Base-by-base conservation (phyloP, 345 rosid species). In the Hypericum perforatum region DNA sequence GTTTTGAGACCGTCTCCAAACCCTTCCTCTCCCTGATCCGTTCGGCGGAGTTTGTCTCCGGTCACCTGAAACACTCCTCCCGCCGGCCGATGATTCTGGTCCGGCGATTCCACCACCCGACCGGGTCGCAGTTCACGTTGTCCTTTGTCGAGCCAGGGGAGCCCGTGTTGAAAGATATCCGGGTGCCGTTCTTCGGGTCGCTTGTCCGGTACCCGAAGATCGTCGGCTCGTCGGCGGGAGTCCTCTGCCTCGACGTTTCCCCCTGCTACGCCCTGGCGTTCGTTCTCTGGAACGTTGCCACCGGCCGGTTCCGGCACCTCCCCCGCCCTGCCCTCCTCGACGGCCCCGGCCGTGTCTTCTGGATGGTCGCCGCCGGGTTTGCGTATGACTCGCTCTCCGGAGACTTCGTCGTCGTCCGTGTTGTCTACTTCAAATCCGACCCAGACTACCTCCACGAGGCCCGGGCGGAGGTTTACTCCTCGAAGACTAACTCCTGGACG, bases 1-100 rank as follows among this genome's bases (percentile, higher is more conserved):
- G 78, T 6, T 76, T 76, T 60, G 52, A 70, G 42, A 63, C 64
- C 54, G 56, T 76, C 13, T 76, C 78, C 9, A 73, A 67, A 22
- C 44, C 54, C 55, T 70, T 57, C 52, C 56, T 62, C 37, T 0
- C 62, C 10, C 65, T 76, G 57, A 52, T 72, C 36, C 16, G 54
- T 0, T 45, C 66, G 60, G 63, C 66, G 5, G 44, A 39, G 9
- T 62, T 76, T 67, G 9, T 70, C 22, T 7, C 71, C 56, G 9
- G 58, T 37, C 76, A 76, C 41, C 66, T 76, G 61, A 12, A 16
- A 7, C 48, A 14, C 48, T 16, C n/a, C 48, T 45, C 48, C 48
- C 48, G 15, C 48, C 48, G 48, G 12, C 48, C 15, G n/a, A 43
- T 42, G 11, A 54, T 76, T 8, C 53, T 73, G 41, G 11, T 66